phyloP scores from a whole-genome alignment of 2,329 filamentous ascomycete species.

The Sporothrix sp. region DNA sequence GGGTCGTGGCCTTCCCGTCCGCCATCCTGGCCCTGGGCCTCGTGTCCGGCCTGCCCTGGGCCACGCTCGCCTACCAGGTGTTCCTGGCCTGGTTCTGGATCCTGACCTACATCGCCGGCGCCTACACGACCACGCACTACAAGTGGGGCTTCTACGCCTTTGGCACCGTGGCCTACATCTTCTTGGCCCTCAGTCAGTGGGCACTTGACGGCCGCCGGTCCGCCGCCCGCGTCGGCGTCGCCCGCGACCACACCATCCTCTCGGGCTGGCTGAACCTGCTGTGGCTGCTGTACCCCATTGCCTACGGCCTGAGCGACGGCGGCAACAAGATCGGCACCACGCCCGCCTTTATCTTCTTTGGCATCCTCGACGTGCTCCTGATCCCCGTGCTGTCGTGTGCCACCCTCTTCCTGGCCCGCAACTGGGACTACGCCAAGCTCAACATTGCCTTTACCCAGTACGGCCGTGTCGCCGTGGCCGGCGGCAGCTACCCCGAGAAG shows the following conservation, averaged over 20 bases:
- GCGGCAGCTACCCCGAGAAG: constrained; percentile 40
- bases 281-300: constrained; percentile 46
- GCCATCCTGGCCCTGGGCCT: constrained; percentile 38
- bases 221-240: constrained; percentile 33
- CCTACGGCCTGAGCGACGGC: constrained; percentile 43
- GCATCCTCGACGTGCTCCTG: constrained; percentile 42
- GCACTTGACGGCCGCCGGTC: constrained; percentile 29
- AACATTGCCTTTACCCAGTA: constrained; percentile 47
- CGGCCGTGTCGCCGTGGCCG: constrained; percentile 35
- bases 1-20: constrained; percentile 41
- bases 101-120: constrained; percentile 38
- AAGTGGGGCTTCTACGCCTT: constrained; percentile 51
- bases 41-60: constrained; percentile 42
- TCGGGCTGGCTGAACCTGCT: constrained; percentile 40
- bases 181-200: constrained; percentile 38
- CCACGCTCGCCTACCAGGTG: constrained; percentile 43
- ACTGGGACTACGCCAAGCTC: constrained; percentile 42
- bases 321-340: constrained; percentile 41
- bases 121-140: constrained; percentile 39
- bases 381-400: constrained; percentile 34
- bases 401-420: constrained; percentile 34
- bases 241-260: constrained; percentile 36
- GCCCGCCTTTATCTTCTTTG: constrained; percentile 40
- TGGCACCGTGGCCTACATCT: constrained; percentile 37
- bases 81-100: constrained; percentile 42